Evolutionary conservation across 352 stramenopile genomes (phyloP).

Genomic region (Albugo candida): DNA sequence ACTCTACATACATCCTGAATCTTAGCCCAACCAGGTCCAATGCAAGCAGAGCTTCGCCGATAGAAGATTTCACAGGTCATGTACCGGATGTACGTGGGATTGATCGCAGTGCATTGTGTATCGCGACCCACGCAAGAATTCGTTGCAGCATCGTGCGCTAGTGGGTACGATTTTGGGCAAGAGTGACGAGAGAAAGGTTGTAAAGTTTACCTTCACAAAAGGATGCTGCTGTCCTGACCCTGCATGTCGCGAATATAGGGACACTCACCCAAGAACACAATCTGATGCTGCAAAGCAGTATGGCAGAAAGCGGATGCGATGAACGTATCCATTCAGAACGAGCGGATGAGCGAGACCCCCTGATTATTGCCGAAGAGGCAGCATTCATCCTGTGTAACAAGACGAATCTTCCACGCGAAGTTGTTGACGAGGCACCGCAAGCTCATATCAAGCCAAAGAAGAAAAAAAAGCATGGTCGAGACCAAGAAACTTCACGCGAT

Average conservation of each 20-base stretch:
- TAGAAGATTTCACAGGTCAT: conserved; percentile 2
- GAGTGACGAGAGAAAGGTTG: conserved; percentile 8
- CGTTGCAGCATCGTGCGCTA: not conserved
- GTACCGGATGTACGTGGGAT: conserved; percentile 3
- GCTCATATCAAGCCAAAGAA: too few relatives aligned
- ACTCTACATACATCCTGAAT: not conserved
- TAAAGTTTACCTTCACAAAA: conserved; percentile 7
- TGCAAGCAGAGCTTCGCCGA: not conserved
- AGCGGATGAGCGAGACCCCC: too few relatives aligned
- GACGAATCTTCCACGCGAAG: too few relatives aligned
- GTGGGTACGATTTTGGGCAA: conserved; percentile 3
- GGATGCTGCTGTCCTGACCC: conserved; percentile 1
- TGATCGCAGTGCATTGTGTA: conserved; percentile 3
- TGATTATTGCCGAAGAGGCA: too few relatives aligned
- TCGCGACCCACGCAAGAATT: not conserved
- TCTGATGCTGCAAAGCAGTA: too few relatives aligned
- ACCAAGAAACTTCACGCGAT: too few relatives aligned
- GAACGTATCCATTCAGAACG: too few relatives aligned
- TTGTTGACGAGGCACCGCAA: too few relatives aligned
- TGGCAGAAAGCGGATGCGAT: too few relatives aligned
- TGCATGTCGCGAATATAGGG: conserved; percentile 8
- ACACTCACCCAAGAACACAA: too few relatives aligned
- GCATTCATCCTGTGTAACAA: too few relatives aligned
- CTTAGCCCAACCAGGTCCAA: not conserved
- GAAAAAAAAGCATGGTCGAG: too few relatives aligned